Evolutionary conservation across 371 early-diverging fungal species (phyloP).

Genomic region (Apophysomyces sp.): DNA sequence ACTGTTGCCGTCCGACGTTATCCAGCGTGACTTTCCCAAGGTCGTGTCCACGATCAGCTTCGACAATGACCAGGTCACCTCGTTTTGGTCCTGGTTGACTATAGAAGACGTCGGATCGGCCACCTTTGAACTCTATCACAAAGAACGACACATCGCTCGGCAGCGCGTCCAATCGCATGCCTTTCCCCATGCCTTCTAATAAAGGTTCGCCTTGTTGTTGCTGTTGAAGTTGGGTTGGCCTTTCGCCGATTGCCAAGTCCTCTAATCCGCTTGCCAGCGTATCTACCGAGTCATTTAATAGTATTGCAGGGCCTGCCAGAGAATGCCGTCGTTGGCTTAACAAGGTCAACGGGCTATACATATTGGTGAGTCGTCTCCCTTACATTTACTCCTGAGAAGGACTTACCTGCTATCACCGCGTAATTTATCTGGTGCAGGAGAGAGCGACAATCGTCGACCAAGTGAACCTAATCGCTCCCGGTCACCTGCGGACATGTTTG

Average conservation of each 20-base stretch:
- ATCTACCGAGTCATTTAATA: slow-evolving; percentile 2
- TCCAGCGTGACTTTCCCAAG: slow-evolving; percentile 75
- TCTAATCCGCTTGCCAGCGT: slow-evolving; percentile 6
- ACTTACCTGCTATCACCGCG: slow-evolving; percentile 9
- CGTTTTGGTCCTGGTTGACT: slow-evolving; percentile 33
- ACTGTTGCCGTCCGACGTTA: slow-evolving; percentile 18
- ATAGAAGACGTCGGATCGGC: slow-evolving; percentile 83
- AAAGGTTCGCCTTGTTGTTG: slow-evolving; percentile 7
- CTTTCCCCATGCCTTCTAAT: slow-evolving; percentile 50
- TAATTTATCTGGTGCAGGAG: slow-evolving; percentile 17
- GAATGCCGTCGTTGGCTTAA: slow-evolving; percentile 37
- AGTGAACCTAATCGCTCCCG: slow-evolving; percentile 20
- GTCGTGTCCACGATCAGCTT: slow-evolving; percentile 96
- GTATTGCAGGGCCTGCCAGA: slow-evolving; percentile 25
- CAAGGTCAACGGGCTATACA: slow-evolving; percentile 5
- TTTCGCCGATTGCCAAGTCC: slow-evolving; percentile 3
- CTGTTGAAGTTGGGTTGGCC: slow-evolving; percentile 3
- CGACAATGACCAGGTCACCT: slow-evolving; percentile 89
- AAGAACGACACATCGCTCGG: slow-evolving; percentile 63
- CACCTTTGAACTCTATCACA: slow-evolving; percentile 90
- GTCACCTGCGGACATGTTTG: slow-evolving; percentile 17
- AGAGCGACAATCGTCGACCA: slow-evolving; percentile 34
- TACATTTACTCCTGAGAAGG: neutral
- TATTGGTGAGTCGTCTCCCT: neutral
- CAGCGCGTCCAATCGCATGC: slow-evolving; percentile 48